Percentiles rank a stretch among this genome's conserved stretches.
Conservation (phyloP, 148 eudicot species). For the Agrostemma githago region DNA sequence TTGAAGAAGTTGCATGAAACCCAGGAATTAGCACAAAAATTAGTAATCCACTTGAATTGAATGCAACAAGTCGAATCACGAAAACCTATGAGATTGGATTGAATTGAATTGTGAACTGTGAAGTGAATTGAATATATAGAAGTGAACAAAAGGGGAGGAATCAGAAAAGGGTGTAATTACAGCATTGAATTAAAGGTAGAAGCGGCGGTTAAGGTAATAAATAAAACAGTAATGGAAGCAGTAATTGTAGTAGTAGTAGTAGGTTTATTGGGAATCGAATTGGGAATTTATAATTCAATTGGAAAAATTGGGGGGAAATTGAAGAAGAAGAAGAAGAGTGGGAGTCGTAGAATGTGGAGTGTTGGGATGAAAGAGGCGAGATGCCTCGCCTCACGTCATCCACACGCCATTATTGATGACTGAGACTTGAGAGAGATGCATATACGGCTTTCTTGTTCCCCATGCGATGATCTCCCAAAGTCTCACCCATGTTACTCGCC, state of each 20-base stretch:
- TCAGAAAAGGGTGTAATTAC: neutral
- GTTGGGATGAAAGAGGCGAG: neutral
- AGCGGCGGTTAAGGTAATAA: neutral
- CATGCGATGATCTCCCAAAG: too few species aligned
- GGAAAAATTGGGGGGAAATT: neutral
- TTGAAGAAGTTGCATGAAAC: neutral
- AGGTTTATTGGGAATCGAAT: neutral
- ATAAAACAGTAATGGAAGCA: neutral
- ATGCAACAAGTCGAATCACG: conserved; percentile 11
- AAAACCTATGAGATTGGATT: conserved; percentile 18
- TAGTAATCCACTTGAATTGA: conserved; percentile 5
- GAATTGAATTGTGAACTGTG: conserved; percentile 8
- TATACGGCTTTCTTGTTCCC: neutral
- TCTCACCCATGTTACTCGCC: too few species aligned
- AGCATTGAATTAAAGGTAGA: neutral
- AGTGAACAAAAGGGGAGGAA: neutral
- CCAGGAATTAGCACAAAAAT: neutral
- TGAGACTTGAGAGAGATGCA: neutral
- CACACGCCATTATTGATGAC: conserved; percentile 4
- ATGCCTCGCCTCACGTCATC: neutral
- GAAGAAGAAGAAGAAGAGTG: neutral
- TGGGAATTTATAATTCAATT: neutral
- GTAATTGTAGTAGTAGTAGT: too few species aligned
- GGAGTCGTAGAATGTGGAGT: neutral
- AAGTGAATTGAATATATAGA: too few species aligned